Conservation (phyloP, 2,329 filamentous ascomycete species). For the Aspergillus tanneri region DNA sequence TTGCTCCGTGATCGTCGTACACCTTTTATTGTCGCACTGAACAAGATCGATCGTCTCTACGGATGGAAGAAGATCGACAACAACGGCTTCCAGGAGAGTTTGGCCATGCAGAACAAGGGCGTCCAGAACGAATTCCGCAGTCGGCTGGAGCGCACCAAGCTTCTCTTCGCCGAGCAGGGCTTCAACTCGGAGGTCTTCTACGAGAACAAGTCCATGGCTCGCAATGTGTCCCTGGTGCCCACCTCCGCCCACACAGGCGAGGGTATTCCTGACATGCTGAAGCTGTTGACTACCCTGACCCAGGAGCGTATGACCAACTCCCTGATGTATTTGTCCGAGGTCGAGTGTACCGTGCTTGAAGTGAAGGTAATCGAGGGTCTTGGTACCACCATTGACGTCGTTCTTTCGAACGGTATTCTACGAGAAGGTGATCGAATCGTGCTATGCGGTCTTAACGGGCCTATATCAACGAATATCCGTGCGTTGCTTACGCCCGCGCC, state of each 20-base stretch:
- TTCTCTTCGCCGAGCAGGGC: conserved; percentile 91
- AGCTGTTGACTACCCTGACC: conserved; percentile 85
- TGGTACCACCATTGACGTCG: conserved; percentile 96
- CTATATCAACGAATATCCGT: conserved; percentile 92
- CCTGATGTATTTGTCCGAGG: conserved; percentile 97
- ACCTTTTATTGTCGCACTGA: conserved; percentile 96
- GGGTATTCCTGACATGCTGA: conserved; percentile 98
- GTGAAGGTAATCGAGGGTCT: conserved; percentile 99
- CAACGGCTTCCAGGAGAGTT: conserved; percentile 94
- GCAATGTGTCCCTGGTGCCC: conserved; percentile 90
- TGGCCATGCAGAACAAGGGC: conserved; percentile 84
- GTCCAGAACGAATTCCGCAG: conserved; percentile 94
- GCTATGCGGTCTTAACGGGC: conserved; percentile 92
- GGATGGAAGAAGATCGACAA: conserved; percentile 99
- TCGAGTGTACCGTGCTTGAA: conserved; percentile 95
- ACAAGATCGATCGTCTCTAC: conserved; percentile 99
- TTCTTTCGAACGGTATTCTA: conserved; percentile 92
- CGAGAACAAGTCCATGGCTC: conserved; percentile 96
- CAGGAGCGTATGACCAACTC: conserved; percentile 97
- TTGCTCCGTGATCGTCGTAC: conserved; percentile 90
- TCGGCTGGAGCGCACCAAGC: conserved; percentile 83
- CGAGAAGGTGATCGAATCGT: conserved; percentile 93
- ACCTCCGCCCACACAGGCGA: conserved; percentile 98
- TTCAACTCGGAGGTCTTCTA: conserved; percentile 98
- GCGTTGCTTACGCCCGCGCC: conserved; percentile 90